Base-by-base conservation (phyloP, 345 rosid species). In the Gossypium turneri region DNA sequence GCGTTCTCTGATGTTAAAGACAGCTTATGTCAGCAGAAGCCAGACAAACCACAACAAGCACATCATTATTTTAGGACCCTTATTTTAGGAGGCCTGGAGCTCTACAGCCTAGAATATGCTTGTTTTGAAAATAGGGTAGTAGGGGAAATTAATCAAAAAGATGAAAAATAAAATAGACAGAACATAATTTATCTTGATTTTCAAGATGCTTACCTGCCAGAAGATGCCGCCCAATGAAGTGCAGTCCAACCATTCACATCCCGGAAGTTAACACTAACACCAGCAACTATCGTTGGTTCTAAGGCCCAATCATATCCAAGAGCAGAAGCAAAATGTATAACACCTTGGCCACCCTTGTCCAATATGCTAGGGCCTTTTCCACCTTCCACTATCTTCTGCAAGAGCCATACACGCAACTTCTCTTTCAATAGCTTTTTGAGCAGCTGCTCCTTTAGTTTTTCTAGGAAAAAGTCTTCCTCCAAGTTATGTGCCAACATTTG, bases 151-250 rank as follows among this genome's bases (percentile, higher is more conserved):
- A 58, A 19, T 25, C 12, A 16, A 44, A 74, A 50, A 62, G 51
- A 4, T 48, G 55, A 27, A n/a, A 48, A 50, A 25, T n/a, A 60
- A 27, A 12, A 60, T 8, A 41, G 24, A 27, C 2, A 2, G 11
- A 52, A 27, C 15, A 41, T 16, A 9, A n/a, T 27, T 63, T 19
- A 48, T 34, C 5, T 63, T 43, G 58, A 72, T 60, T 34, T 72
- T 55, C 44, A 59, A 69, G 71, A 56, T 55, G 59, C 85, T 83
- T 75, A 89, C 98, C 98, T 93, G 87, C 99, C 98, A 81, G 77
- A 89, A 78, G 77, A 88, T 74, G 99, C 99, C 57, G 99, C 99
- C 99, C 99, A 95, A 66, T 95, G 99, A 84, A 95, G 99, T 69
- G 98, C 99, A 29, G 98, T 95, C 99, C 99, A 95, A 56, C 98